These are phyloP conservation scores for Leccinum subgranulosum DNA, from an alignment of 768 basidiomycete species.

Conservation along the genomic window DNA sequence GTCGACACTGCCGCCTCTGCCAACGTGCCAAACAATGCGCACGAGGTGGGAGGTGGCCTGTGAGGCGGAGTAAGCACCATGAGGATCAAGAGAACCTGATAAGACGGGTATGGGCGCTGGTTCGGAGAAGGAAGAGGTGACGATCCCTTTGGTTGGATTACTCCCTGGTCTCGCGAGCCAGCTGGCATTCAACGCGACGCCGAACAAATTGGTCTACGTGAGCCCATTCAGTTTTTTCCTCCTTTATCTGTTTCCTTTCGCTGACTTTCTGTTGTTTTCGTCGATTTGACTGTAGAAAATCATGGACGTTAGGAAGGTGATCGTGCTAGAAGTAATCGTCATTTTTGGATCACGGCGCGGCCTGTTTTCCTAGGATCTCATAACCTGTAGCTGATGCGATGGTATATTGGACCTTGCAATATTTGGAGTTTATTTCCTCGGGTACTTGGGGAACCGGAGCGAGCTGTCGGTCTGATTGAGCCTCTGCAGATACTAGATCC, in stretches of 20 bases:
- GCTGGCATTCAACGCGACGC: slow-evolving; percentile 62
- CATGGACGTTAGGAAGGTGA: slow-evolving; percentile 58
- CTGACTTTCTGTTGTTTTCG: slow-evolving; percentile 4
- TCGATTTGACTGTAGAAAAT: slow-evolving; percentile 43
- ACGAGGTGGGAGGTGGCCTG: not conserved
- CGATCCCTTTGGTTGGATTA: slow-evolving; percentile 71
- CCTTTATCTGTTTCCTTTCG: not conserved
- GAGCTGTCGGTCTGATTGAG: not conserved
- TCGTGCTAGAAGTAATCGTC: slow-evolving; percentile 67
- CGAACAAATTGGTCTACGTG: slow-evolving; percentile 73
- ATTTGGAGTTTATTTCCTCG: not conserved
- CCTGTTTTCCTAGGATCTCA: slow-evolving; percentile 30
- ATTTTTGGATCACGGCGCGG: slow-evolving; percentile 74
- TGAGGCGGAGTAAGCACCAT: slow-evolving; percentile 7
- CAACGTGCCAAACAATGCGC: no score
- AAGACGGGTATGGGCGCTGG: slow-evolving; percentile 7
- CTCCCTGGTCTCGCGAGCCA: slow-evolving; percentile 74
- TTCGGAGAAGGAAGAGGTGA: slow-evolving; percentile 26
- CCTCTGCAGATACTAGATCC: no score
- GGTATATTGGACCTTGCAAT: not conserved
- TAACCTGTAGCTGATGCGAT: slow-evolving; percentile 11
- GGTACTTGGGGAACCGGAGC: not conserved
- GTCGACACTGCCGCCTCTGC: no score
- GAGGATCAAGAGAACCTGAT: slow-evolving; percentile 12
- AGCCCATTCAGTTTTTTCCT: slow-evolving; percentile 30